Evolutionary conservation across 2,329 filamentous ascomycete genomes (phyloP).

Genomic region (Xylaria digitata): DNA sequence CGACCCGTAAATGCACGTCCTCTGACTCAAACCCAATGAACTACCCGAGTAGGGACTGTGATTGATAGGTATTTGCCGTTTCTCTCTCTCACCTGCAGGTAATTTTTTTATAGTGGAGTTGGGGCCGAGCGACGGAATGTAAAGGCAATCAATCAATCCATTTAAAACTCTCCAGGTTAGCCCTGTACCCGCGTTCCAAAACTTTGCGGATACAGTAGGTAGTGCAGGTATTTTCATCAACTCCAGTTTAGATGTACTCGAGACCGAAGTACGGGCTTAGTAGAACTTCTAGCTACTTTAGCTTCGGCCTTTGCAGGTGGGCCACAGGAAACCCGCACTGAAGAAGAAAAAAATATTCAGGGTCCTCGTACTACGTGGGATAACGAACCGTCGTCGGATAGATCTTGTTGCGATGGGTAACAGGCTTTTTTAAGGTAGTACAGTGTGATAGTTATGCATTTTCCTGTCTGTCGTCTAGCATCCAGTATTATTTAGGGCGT

Average conservation of each 20-base stretch:
- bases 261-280: neutral
- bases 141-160: neutral
- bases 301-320: slow-evolving; percentile 8
- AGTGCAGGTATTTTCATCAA: slow-evolving; percentile 11
- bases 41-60: neutral
- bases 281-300: slow-evolving; percentile 1
- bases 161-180: neutral
- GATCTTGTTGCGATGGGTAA: slow-evolving; percentile 23
- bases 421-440: slow-evolving; percentile 3
- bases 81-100: slow-evolving; percentile 1
- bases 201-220: neutral
- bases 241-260: slow-evolving; percentile 20
- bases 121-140: neutral
- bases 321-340: slow-evolving; percentile 2
- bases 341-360: slow-evolving; percentile 11
- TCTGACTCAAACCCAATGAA: neutral
- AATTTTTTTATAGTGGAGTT: neutral
- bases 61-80: neutral
- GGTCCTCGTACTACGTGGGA: neutral
- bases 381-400: slow-evolving; percentile 11
- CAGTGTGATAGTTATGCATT: slow-evolving; percentile 15
- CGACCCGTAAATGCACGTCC: slow-evolving; percentile 9
- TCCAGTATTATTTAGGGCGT: neutral
- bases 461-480: slow-evolving; percentile 8
- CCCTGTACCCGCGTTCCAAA: slow-evolving; percentile 1